Percentiles rank a stretch among this genome's conserved stretches.
Evolutionary conservation across 257 asterid genomes (phyloP).

Genomic region (Thymus mandschuricus): DNA sequence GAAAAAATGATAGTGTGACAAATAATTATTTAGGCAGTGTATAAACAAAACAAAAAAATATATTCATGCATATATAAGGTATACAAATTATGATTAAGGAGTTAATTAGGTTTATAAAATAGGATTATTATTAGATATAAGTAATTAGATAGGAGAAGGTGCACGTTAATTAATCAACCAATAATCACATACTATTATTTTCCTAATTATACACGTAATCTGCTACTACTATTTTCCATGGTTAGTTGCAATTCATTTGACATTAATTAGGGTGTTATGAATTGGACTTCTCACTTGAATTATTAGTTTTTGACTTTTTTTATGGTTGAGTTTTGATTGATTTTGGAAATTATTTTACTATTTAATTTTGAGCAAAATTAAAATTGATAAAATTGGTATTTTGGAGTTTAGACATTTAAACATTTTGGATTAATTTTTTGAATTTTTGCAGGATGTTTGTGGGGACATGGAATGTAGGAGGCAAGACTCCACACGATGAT

Average conservation of each 20-base stretch:
- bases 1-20: background rate
- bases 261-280: background rate
- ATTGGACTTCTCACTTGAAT: background rate
- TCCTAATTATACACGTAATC: background rate
- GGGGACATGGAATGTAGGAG: conserved; percentile 97
- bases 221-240: background rate
- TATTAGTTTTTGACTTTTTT: conserved; percentile 2
- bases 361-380: background rate
- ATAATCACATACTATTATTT: background rate
- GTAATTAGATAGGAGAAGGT: too few species aligned
- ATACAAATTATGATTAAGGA: too few species aligned
- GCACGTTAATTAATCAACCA: background rate
- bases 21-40: background rate
- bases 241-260: conserved; percentile 3
- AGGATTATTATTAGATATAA: background rate
- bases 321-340: background rate
- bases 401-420: background rate
- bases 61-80: background rate
- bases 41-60: background rate
- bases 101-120: background rate
- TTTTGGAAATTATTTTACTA: too few species aligned
- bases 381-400: background rate
- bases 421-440: background rate
- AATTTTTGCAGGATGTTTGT: conserved; percentile 62
- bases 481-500: conserved; percentile 65